phyloP scores from a whole-genome alignment of 1,139 yeast species.

The Scheffersomyces lignicola region DNA sequence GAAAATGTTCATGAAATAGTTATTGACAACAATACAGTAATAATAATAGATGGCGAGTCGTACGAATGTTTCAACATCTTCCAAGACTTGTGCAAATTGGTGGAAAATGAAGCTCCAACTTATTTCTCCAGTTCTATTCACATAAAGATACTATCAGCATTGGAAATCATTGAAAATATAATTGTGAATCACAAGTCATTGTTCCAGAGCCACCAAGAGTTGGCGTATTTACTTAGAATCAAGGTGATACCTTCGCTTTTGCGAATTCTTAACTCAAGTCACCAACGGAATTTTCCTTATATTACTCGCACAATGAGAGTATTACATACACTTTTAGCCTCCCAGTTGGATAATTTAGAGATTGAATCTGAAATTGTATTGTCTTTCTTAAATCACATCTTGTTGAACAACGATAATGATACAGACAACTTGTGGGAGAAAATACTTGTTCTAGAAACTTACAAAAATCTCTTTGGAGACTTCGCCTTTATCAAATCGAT shows the following conservation, averaged over 20 bases:
- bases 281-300: constrained; percentile 56
- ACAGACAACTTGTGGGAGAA: constrained; percentile 61
- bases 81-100: constrained; percentile 66
- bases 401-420: constrained; percentile 32
- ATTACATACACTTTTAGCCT: constrained; percentile 56
- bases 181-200: constrained; percentile 53
- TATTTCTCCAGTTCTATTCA: constrained; percentile 47
- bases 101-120: constrained; percentile 58
- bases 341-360: constrained; percentile 60
- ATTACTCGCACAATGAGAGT: constrained; percentile 75
- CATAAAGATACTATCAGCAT: constrained; percentile 66
- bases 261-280: constrained; percentile 49
- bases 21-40: constrained; percentile 44
- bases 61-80: constrained; percentile 72
- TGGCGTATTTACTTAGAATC: constrained; percentile 62
- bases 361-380: constrained; percentile 81
- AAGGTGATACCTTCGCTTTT: constrained; percentile 75
- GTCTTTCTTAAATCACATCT: constrained; percentile 67
- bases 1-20: constrained; percentile 27
- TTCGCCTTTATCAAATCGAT: constrained; percentile 51
- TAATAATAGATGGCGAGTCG: constrained; percentile 52
- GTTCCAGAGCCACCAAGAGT: constrained; percentile 62
- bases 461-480: constrained; percentile 59
- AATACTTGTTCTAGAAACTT: constrained; percentile 69
- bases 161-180: constrained; percentile 78